phyloP scores from a whole-genome alignment of 768 basidiomycete species.

The Agaricus blazei region DNA sequence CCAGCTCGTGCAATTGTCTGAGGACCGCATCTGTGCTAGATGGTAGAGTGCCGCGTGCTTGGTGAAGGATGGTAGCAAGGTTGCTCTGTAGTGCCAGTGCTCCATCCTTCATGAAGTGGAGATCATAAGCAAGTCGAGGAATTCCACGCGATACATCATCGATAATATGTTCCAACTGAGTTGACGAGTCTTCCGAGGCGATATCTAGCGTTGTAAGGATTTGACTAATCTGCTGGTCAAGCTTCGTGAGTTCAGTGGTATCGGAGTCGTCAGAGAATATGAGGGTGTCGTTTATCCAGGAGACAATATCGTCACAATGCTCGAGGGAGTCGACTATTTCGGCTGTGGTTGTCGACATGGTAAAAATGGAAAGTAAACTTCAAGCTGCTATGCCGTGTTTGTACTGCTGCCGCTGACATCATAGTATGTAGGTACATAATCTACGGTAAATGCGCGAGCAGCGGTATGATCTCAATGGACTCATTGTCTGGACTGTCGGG shows the following conservation, averaged over 20 bases:
- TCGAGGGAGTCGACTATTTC: conserved; percentile 52
- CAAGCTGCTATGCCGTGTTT: not conserved
- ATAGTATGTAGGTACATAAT: not conserved
- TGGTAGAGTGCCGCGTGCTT: conserved; percentile 46
- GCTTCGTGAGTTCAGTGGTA: conserved; percentile 40
- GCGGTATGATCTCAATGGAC: conserved; percentile 5
- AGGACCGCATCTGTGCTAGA: conserved; percentile 61
- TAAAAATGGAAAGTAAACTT: not conserved
- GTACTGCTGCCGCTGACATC: not conserved
- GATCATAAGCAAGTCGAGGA: conserved; percentile 88
- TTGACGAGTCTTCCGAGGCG: conserved; percentile 83
- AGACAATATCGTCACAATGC: conserved; percentile 52
- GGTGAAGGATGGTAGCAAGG: conserved; percentile 56
- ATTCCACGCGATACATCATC: conserved; percentile 90
- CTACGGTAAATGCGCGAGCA: conserved; percentile 2
- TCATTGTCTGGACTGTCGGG: conserved; percentile 20
- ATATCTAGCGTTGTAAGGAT: conserved; percentile 80
- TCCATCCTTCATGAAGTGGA: conserved; percentile 95
- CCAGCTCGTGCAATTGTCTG: conserved; percentile 73
- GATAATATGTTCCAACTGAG: conserved; percentile 81
- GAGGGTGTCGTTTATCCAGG: conserved; percentile 72
- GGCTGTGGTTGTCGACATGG: conserved; percentile 24
- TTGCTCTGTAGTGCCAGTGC: conserved; percentile 71
- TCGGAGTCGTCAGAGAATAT: conserved; percentile 28
- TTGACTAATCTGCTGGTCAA: conserved; percentile 72